phyloP scores from a whole-genome alignment of 257 asterid genomes.

The Salvia miltiorrhiza region DNA sequence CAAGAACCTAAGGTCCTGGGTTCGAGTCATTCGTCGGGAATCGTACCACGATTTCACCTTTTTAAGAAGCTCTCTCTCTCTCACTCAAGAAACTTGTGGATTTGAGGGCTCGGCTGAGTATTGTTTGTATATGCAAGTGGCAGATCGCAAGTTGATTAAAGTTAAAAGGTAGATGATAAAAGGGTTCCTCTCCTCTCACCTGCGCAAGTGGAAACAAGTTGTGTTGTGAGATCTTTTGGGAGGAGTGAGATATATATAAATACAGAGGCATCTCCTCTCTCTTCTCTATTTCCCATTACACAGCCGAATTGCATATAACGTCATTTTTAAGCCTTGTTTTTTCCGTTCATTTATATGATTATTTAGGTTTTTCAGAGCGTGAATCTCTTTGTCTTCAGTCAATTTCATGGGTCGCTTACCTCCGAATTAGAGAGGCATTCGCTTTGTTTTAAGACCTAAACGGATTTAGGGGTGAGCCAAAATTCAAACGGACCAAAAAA shows the following conservation, averaged over 20 bases:
- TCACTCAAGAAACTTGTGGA: slow-evolving; percentile 28
- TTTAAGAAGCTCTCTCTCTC: neutral
- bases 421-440: neutral
- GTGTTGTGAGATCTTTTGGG: neutral
- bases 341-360: neutral
- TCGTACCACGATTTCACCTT: slow-evolving; percentile 17
- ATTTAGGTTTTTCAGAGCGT: neutral
- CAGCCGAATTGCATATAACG: neutral
- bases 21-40: too few species aligned
- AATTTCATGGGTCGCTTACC: neutral
- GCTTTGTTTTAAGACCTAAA: too few species aligned
- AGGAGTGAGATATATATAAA: neutral
- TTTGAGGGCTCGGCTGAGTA: neutral
- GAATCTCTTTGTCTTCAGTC: neutral
- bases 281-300: slow-evolving; percentile 17
- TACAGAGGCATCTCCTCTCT: neutral
- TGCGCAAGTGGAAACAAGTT: slow-evolving; percentile 27
- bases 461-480: too few species aligned
- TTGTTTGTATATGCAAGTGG: neutral
- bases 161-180: slow-evolving; percentile 31
- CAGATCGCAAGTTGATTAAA: slow-evolving; percentile 8
- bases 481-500: too few species aligned
- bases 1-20: too few species aligned
- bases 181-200: slow-evolving; percentile 33
- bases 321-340: slow-evolving; percentile 9